These are phyloP conservation scores for Clarireedia homoeocarpa DNA, from an alignment of 2,329 filamentous ascomycete species.

Conservation along the genomic window DNA sequence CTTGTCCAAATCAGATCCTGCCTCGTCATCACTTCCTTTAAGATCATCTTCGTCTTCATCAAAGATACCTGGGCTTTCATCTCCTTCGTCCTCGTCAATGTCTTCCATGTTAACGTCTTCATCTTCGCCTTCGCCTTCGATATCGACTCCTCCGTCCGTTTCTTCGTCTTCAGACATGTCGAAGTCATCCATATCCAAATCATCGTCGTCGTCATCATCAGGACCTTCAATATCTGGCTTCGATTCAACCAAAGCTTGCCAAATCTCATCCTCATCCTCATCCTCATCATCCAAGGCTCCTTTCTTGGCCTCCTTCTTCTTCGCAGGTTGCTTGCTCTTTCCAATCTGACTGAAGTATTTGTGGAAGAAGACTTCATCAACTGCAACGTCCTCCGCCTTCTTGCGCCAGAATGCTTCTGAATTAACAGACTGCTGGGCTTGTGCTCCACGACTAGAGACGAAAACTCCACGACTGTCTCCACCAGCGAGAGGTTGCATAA, in stretches of 20 bases:
- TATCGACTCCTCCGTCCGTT: conserved; percentile 31
- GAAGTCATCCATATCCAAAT: conserved; percentile 37
- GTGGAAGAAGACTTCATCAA: conserved; percentile 97
- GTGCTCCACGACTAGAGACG: conserved; percentile 36
- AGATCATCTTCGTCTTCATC: conserved; percentile 11
- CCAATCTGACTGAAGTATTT: conserved; percentile 80
- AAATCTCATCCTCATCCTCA: conserved; percentile 70
- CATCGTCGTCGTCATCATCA: conserved; percentile 41
- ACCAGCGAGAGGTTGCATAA: conserved; percentile 88
- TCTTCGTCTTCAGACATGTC: conserved; percentile 37
- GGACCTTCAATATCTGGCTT: conserved; percentile 65
- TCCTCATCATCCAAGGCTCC: conserved; percentile 36
- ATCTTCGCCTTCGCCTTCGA: conserved; percentile 20
- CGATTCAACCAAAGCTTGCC: conserved; percentile 80
- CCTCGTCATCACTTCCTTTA: conserved; percentile 43
- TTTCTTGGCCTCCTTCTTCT: conserved; percentile 47
- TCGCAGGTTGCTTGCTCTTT: conserved; percentile 49
- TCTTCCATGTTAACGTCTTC: conserved; percentile 29
- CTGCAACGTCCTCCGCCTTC: conserved; percentile 78
- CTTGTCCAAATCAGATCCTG: conserved; percentile 42
- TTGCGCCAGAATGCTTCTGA: conserved; percentile 85
- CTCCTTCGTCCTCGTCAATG: conserved; percentile 45
- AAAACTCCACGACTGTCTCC: conserved; percentile 53
- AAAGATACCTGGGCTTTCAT: conserved; percentile 28
- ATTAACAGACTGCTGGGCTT: conserved; percentile 65